These are phyloP conservation scores for Ophiostoma fasciatum DNA, from an alignment of 2,329 filamentous ascomycete genomes.

Conservation along the genomic window DNA sequence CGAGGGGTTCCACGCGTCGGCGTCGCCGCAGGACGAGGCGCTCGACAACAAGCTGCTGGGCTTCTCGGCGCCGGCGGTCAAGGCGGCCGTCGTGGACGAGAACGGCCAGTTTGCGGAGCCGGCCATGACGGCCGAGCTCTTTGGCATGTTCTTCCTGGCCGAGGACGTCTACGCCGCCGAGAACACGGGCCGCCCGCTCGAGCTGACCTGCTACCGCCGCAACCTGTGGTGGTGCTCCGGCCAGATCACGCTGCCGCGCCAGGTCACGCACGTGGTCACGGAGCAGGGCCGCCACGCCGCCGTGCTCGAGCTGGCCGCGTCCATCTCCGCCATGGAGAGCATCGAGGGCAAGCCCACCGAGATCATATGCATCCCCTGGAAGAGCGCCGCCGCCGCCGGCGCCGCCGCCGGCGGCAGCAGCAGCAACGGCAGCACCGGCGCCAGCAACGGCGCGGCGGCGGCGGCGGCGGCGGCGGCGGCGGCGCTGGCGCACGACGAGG, in stretches of 20 bases:
- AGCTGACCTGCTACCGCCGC: constrained; percentile 86
- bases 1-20: constrained; percentile 21
- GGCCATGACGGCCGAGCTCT: constrained; percentile 58
- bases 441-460: background rate
- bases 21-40: constrained; percentile 33
- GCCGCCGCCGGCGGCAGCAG: background rate
- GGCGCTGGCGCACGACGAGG: constrained; percentile 19
- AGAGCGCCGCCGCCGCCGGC: constrained; percentile 46
- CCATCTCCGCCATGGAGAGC: constrained; percentile 75
- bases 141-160: constrained; percentile 80
- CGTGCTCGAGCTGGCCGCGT: constrained; percentile 63
- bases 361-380: constrained; percentile 95
- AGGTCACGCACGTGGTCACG: constrained; percentile 50
- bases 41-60: constrained; percentile 59
- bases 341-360: constrained; percentile 86
- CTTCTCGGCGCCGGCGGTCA: constrained; percentile 50
- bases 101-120: constrained; percentile 47
- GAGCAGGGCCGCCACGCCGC: constrained; percentile 69
- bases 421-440: constrained; percentile 21
- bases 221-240: constrained; percentile 94
- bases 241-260: constrained; percentile 62
- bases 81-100: constrained; percentile 50
- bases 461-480: background rate
- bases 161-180: constrained; percentile 62
- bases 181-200: constrained; percentile 43